These are phyloP conservation scores for Hypoxylon sp. DNA, from an alignment of 2,329 filamentous ascomycete genomes.

Conservation along the genomic window DNA sequence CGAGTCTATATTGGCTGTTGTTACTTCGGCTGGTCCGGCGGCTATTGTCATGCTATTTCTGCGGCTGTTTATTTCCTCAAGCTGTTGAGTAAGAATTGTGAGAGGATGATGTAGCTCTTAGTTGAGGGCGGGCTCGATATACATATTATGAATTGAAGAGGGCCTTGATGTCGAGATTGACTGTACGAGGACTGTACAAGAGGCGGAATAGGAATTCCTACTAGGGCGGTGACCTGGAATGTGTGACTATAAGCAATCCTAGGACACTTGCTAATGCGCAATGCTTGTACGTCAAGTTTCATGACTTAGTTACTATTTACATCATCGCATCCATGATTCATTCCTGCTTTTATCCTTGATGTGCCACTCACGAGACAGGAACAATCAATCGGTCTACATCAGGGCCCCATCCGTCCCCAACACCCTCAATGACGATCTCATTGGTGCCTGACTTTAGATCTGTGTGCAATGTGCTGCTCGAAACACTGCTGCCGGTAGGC, in stretches of 20 bases:
- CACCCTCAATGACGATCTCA: constrained; percentile 62
- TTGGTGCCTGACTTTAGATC: constrained; percentile 66
- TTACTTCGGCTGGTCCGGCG: constrained; percentile 46
- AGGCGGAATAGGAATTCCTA: background rate
- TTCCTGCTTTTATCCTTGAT: background rate
- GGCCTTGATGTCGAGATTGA: constrained; percentile 27
- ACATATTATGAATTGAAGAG: constrained; percentile 38
- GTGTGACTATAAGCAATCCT: background rate
- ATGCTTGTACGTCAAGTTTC: constrained; percentile 1
- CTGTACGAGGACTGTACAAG: background rate
- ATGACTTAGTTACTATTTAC: background rate
- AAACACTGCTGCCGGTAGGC: constrained; percentile 63
- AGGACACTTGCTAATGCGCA: background rate
- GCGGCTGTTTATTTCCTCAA: constrained; percentile 39
- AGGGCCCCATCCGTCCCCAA: constrained; percentile 58
- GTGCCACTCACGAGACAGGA: constrained; percentile 52
- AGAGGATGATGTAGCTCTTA: constrained; percentile 27
- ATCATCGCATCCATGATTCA: background rate
- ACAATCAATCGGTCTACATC: constrained; percentile 70
- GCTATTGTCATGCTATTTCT: constrained; percentile 42
- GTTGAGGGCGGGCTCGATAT: constrained; percentile 22
- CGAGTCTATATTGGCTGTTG: constrained; percentile 33
- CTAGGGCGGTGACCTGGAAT: background rate
- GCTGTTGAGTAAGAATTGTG: constrained; percentile 20
- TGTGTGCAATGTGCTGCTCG: constrained; percentile 63